Conservation (phyloP, 345 rosid species). For the Eucalyptus melliodora region DNA sequence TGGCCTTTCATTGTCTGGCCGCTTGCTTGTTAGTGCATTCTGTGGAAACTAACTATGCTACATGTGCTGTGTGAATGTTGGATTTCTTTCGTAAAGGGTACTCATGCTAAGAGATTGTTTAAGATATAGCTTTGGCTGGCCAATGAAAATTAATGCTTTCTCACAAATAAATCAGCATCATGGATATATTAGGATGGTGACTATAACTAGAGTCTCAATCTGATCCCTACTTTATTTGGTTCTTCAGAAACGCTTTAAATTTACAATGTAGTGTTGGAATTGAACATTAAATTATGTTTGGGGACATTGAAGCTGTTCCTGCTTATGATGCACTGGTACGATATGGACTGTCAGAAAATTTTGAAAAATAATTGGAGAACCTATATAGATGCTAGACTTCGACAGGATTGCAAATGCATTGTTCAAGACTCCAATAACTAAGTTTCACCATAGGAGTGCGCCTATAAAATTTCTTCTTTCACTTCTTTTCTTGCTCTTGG, state of each 20-base stretch:
- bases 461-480: too few species aligned
- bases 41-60: not conserved
- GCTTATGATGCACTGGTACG: not conserved
- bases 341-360: not conserved
- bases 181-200: not conserved
- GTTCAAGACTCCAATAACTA: not conserved
- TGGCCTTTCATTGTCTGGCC: not conserved
- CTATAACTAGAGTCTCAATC: not conserved
- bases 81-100: not conserved
- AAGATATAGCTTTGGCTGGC: not conserved
- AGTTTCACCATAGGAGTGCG: not conserved
- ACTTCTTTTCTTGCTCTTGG: too few species aligned
- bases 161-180: not conserved
- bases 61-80: not conserved
- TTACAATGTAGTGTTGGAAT: not conserved
- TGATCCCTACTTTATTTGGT: not conserved
- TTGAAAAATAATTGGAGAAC: not conserved
- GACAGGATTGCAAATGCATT: not conserved
- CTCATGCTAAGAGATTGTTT: not conserved
- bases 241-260: not conserved
- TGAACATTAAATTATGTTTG: not conserved
- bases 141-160: not conserved
- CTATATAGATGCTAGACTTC: not conserved
- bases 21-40: not conserved
- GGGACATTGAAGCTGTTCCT: not conserved